Evolutionary conservation across 2,329 filamentous ascomycete species (phyloP).

Genomic region (Ophiosphaerella herpotricha): DNA sequence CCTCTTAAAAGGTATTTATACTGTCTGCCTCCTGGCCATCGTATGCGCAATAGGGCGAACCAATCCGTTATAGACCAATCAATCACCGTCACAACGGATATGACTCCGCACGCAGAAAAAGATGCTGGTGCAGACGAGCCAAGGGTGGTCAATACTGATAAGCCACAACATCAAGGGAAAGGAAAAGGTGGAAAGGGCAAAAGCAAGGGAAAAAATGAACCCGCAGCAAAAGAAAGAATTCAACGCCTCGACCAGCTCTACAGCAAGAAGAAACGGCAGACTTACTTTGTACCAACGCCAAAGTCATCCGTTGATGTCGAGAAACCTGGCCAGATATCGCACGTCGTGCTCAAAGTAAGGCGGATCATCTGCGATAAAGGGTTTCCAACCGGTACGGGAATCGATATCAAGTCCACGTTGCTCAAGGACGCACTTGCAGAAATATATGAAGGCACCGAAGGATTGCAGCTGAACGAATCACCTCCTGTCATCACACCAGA

Average conservation of each 20-base stretch:
- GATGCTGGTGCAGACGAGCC: neutral
- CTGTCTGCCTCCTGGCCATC: no score
- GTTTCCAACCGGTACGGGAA: conserved; percentile 9
- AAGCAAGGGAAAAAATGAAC: neutral
- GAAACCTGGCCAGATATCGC: conserved; percentile 5
- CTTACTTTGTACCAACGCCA: conserved; percentile 12
- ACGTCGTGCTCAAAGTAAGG: conserved; percentile 14
- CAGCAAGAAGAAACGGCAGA: conserved; percentile 14
- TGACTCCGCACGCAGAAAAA: conserved; percentile 1
- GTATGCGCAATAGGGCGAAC: neutral
- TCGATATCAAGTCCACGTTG: conserved; percentile 14
- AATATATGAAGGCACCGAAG: conserved; percentile 13
- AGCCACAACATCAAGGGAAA: neutral
- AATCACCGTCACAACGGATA: neutral
- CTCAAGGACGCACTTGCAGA: conserved; percentile 12
- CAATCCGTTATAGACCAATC: neutral
- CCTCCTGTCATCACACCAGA: conserved; percentile 16
- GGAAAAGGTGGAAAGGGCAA: conserved; percentile 6
- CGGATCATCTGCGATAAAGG: conserved; percentile 15
- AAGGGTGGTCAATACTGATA: neutral
- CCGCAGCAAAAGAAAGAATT: conserved; percentile 6
- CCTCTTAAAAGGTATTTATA: no score
- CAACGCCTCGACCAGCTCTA: conserved; percentile 12
- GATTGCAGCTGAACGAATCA: conserved; percentile 12
- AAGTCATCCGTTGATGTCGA: conserved; percentile 1